Percentiles rank a stretch among this genome's conserved stretches.
phyloP scores from a whole-genome alignment of 192 early-diverging fungal genomes.

The Backusella sp. region DNA sequence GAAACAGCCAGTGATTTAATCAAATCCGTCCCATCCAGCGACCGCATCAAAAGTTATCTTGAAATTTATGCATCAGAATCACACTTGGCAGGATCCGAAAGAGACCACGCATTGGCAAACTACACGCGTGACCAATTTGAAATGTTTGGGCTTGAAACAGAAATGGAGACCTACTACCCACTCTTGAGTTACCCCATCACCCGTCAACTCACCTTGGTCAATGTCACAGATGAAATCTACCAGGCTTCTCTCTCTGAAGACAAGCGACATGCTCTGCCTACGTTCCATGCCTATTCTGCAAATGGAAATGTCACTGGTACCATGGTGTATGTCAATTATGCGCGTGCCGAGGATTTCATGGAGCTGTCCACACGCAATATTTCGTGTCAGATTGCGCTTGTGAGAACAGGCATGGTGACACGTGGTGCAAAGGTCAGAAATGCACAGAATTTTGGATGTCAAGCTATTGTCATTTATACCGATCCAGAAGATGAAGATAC shows the following conservation, averaged over 20 bases:
- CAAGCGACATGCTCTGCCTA: conserved; percentile 44
- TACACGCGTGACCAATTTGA: conserved; percentile 51
- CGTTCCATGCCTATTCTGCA: conserved; percentile 62
- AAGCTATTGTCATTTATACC: conserved; percentile 58
- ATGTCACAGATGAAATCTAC: conserved; percentile 39
- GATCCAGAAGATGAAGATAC: conserved; percentile 64
- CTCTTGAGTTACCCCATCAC: conserved; percentile 50
- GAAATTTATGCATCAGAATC: conserved; percentile 49
- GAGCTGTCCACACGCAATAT: conserved; percentile 39
- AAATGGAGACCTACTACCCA: conserved; percentile 59
- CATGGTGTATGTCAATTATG: conserved; percentile 66
- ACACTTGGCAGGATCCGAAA: conserved; percentile 50
- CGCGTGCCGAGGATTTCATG: conserved; percentile 51
- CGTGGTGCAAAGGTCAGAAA: conserved; percentile 54
- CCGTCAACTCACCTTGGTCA: conserved; percentile 48
- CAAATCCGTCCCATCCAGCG: conserved; percentile 39
- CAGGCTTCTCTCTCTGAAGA: conserved; percentile 56
- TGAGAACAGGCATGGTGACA: conserved; percentile 51
- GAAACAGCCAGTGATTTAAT: conserved; percentile 36
- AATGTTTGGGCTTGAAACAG: conserved; percentile 47
- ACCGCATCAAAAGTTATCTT: conserved; percentile 40
- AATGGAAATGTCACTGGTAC: conserved; percentile 58
- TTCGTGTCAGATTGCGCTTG: conserved; percentile 50
- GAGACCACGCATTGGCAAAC: conserved; percentile 43
- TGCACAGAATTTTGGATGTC: conserved; percentile 53